Base-by-base conservation (phyloP, 2,329 filamentous ascomycete species). In the Phialophora verrucosa region DNA sequence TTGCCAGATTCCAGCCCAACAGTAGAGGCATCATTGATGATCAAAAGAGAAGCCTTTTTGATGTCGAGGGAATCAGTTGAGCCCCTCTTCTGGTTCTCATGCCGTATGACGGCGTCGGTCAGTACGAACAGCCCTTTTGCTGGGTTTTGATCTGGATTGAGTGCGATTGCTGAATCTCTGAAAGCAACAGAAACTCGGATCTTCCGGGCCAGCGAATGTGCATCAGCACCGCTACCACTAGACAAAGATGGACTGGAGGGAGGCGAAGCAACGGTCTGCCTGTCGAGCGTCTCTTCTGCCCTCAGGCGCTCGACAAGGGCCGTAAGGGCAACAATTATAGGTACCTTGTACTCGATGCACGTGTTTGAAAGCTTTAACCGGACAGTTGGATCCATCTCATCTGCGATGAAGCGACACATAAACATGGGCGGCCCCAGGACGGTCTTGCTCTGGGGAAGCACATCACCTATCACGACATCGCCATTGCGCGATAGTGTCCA, bases 371-470 rank as follows among this genome's bases (percentile, higher is more conserved):
- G 80, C 75, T 96, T 96, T 65, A 97, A 77, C 76, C 96, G 97
- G 71, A 97, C 83, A 6, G 92, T 88, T 0, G 96, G 94, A 70
- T 98, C 94, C 79, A 96, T 91, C 75, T 98, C 94, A 75, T 98
- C 93, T 0, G 92, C 92, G 70, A 99, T 91, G 80, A 97, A 91
- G 58, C 95, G 87, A 66, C 91, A 87, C 89, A 96, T 97, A 61
- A 98, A 77, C 70, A 93, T 91, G 0, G 89, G 88, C 29, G 68
- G 65, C 6, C 67, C 69, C 67, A 73, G 70, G 17, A 78, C 72
- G 17, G 65, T 75, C 49, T 73, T 75, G 62, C 71, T 73, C 29
- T 74, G 76, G 3, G 80, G 75, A 8, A 87, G 73, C n/a, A 87
- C 82, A 70, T 85, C 87, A 49, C 88, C 88, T 4, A 98, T 73